Conservation (phyloP, 495 filamentous ascomycete genomes). For the Aspergillus bridgeri region DNA sequence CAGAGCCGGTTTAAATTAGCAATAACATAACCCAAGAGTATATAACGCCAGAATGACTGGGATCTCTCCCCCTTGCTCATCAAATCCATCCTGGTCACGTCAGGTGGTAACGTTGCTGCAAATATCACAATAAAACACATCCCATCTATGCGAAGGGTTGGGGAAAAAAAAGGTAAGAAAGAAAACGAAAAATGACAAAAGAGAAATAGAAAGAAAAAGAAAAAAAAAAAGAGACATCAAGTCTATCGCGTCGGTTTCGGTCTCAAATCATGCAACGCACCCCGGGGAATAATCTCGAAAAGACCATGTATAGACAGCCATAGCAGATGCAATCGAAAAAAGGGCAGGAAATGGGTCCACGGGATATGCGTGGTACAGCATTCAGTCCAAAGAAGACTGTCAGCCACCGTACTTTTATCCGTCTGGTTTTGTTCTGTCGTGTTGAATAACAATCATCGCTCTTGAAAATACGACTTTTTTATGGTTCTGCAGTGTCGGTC, state of each 20-base stretch:
- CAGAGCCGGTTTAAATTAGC: background rate
- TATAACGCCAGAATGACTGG: slow-evolving; percentile 12
- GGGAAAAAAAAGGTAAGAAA: slow-evolving; percentile 7
- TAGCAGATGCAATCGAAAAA: slow-evolving; percentile 19
- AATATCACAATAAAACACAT: slow-evolving; percentile 10
- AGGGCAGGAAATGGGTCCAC: background rate
- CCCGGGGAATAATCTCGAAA: slow-evolving; percentile 3
- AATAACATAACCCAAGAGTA: slow-evolving; percentile 9
- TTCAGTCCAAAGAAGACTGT: background rate
- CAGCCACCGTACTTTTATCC: background rate
- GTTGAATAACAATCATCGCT: background rate
- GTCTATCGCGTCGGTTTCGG: slow-evolving; percentile 12
- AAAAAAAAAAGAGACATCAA: slow-evolving; percentile 6
- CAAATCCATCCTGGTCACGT: background rate
- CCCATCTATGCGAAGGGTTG: slow-evolving; percentile 12
- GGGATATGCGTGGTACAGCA: background rate
- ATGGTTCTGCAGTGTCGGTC: background rate
- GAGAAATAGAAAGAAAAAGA: slow-evolving; percentile 8
- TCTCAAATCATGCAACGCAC: slow-evolving; percentile 16
- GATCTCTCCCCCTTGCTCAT: background rate
- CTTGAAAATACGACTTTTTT: background rate
- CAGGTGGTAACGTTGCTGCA: slow-evolving; percentile 2
- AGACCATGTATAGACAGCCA: slow-evolving; percentile 6
- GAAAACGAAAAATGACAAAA: background rate
- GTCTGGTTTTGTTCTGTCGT: slow-evolving; percentile 1